Evolutionary conservation across 75 land plant species (phyloP).

Genomic region (Adiantum capillusveneris): DNA sequence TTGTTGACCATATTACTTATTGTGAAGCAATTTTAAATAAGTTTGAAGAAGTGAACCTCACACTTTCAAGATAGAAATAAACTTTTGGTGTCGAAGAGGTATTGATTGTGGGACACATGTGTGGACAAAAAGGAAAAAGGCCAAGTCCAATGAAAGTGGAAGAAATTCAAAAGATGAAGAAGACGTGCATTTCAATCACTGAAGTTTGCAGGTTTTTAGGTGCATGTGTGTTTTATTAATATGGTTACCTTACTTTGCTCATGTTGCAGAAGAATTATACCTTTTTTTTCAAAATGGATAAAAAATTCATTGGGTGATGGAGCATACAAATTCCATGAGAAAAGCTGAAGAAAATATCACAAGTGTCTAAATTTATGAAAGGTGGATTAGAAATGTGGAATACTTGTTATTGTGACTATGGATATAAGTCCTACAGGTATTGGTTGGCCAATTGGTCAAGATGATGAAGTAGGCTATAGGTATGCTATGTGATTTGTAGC

Average conservation of each 20-base stretch:
- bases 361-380: not conserved
- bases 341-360: not conserved
- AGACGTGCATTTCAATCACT: not conserved
- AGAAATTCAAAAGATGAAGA: not conserved
- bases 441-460: not conserved
- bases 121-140: not conserved
- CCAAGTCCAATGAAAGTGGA: conserved; percentile 2
- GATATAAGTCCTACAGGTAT: not conserved
- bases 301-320: not conserved
- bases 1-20: no score
- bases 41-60: no score
- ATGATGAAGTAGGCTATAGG: not conserved
- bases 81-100: not conserved
- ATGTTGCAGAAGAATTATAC: not conserved
- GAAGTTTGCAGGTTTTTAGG: not conserved
- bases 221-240: not conserved
- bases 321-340: not conserved
- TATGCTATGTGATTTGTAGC: not conserved
- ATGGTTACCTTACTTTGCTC: not conserved
- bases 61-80: no score
- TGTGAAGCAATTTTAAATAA: no score
- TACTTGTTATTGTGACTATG: not conserved
- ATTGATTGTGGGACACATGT: not conserved
- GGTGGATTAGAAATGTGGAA: not conserved
- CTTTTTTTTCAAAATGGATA: not conserved